These are phyloP conservation scores for Quercus agrifolia DNA, from an alignment of 306 rosid species.

Conservation along the genomic window DNA sequence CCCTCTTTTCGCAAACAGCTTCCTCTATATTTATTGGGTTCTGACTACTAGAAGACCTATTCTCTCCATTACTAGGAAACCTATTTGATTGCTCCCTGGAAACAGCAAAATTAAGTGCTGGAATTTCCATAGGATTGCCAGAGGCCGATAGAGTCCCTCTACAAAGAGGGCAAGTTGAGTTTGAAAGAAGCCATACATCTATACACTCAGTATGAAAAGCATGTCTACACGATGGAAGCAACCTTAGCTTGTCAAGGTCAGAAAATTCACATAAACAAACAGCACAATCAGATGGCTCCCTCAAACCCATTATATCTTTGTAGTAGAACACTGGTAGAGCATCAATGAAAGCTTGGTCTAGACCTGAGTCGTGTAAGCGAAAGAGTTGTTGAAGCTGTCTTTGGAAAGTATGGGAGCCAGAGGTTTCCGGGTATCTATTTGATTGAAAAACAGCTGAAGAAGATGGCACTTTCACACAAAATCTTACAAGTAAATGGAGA, in stretches of 20 bases:
- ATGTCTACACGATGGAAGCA: constrained; percentile 77
- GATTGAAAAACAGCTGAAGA: constrained; percentile 49
- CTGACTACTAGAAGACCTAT: constrained; percentile 17
- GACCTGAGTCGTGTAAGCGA: constrained; percentile 71
- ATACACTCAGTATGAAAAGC: constrained; percentile 81
- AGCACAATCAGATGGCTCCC: constrained; percentile 85
- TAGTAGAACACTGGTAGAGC: constrained; percentile 68
- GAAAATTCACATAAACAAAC: constrained; percentile 75
- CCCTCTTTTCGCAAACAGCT: constrained; percentile 35
- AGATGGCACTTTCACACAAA: constrained; percentile 44
- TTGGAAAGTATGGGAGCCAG: constrained; percentile 46
- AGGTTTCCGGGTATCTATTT: constrained; percentile 45
- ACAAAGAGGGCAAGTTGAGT: constrained; percentile 90
- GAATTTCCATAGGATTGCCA: constrained; percentile 29
- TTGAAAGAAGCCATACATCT: constrained; percentile 89
- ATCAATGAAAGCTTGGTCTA: constrained; percentile 67
- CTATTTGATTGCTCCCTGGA: constrained; percentile 27
- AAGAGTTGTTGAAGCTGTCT: constrained; percentile 92
- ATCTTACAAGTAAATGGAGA: constrained; percentile 60
- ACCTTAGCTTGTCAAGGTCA: constrained; percentile 58
- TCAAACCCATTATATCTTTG: constrained; percentile 51
- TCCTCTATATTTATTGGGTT: constrained; percentile 31
- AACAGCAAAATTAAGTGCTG: constrained; percentile 22
- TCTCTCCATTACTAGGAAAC: constrained; percentile 33
- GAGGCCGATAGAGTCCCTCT: constrained; percentile 44